Evolutionary conservation across 371 early-diverging fungal genomes (phyloP).

Genomic region (Circinella minor): DNA sequence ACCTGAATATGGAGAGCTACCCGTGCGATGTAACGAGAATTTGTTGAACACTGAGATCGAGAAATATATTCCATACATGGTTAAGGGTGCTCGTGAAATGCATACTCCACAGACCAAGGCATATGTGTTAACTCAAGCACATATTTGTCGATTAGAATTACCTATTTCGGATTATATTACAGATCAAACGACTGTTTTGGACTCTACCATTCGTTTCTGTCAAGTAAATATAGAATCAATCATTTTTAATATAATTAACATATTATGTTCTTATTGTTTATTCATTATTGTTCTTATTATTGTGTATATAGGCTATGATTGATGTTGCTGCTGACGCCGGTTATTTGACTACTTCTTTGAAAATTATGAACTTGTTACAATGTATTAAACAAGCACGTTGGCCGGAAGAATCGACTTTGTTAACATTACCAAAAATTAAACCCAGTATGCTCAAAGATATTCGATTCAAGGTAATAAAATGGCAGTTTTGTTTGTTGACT

Average conservation of each 20-base stretch:
- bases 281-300: not conserved
- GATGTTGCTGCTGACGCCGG: slow-evolving; percentile 84
- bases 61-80: slow-evolving; percentile 59
- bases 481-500: not conserved
- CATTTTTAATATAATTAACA: no score
- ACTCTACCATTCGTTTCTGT: slow-evolving; percentile 88
- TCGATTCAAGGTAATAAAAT: slow-evolving; percentile 38
- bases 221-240: slow-evolving; percentile 40
- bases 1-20: slow-evolving; percentile 87
- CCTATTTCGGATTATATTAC: slow-evolving; percentile 91
- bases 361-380: slow-evolving; percentile 80
- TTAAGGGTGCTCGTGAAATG: slow-evolving; percentile 57
- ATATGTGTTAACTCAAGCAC: slow-evolving; percentile 86
- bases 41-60: slow-evolving; percentile 79
- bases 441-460: slow-evolving; percentile 44
- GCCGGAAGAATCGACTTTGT: slow-evolving; percentile 73
- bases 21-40: slow-evolving; percentile 94
- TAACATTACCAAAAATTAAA: slow-evolving; percentile 73
- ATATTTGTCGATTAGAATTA: slow-evolving; percentile 69
- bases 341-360: slow-evolving; percentile 62
- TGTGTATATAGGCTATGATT: slow-evolving; percentile 81
- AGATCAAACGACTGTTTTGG: slow-evolving; percentile 91
- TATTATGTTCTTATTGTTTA: not conserved
- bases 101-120: slow-evolving; percentile 90
- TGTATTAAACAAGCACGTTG: slow-evolving; percentile 91